Base-by-base conservation (phyloP, 768 basidiomycete genomes). In the Calocybe indica region DNA sequence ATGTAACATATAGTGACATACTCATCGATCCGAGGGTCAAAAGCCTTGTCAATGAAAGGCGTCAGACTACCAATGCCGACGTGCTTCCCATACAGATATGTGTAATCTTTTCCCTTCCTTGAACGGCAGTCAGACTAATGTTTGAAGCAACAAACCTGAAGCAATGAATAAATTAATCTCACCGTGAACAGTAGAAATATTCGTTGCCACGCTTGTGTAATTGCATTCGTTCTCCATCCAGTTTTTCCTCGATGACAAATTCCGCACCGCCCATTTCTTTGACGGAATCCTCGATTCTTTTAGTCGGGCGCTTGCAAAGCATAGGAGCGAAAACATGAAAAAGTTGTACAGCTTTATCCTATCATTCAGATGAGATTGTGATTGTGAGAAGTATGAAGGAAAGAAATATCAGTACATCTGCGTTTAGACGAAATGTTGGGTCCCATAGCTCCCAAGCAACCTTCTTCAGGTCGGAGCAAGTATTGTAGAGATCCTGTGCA, bases 221-320 rank as follows among this genome's bases (percentile, higher is more conserved):
- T 62, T 98, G 96, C 67, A 99, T 92, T 32, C 96, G 73, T 63
- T 99, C 96, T 2, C 96, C 96, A 56, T 99, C 96, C 2, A 98
- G 75, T 62, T 98, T 99, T 68, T 99, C 96, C 62, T 99, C 96
- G 34, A 99, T 87, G 52, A 92, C 69, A 59, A 99, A 99, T 37
- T 82, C 78, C 6, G 72, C 63, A 7, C 81, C 80, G 13, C 78
- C 79, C 85, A 99, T 94, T 49, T 85, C 79, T 55, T 84, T 88
- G 41, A 95, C 82, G 0, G 92, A 82, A 28, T 90, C 86, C 55
- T 88, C 86, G 22, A 95, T 79, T 52, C 79, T 87, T 52, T 76
- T 79, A 0, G 83, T 87, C 1, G 92, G 86, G 6, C 95, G 81
- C 58, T 89, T 92, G 69, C 92, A 96, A 36, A 99, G 75, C 87